Conservation (phyloP, 768 basidiomycete genomes). For the Leccinum obscurum region DNA sequence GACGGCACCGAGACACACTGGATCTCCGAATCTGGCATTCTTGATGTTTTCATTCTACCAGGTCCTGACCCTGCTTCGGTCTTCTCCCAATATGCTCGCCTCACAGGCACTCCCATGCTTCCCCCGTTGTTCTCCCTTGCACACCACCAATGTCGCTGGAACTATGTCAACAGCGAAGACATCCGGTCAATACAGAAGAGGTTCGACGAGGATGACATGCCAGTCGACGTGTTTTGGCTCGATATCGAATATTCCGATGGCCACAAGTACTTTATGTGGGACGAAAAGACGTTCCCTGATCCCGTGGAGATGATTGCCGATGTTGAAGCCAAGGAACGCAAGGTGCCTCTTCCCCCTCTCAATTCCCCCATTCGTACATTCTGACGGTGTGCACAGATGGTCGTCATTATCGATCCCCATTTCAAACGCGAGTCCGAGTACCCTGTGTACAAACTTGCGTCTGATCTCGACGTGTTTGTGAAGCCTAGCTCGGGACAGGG, state of each 20-base stretch:
- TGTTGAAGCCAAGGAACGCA: conserved; percentile 80
- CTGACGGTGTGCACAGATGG: conserved; percentile 65
- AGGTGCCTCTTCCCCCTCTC: conserved; percentile 48
- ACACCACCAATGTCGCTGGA: conserved; percentile 99
- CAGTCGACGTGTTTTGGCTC: conserved; percentile 95
- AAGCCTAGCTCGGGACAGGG: conserved; percentile 77
- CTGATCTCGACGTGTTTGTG: conserved; percentile 78
- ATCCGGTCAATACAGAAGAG: conserved; percentile 79
- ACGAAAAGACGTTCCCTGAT: conserved; percentile 92
- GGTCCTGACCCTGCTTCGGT: conserved; percentile 83
- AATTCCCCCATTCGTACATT: neutral
- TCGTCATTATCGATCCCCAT: conserved; percentile 96
- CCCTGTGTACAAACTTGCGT: conserved; percentile 82
- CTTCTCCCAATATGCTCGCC: conserved; percentile 79
- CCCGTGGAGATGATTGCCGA: conserved; percentile 92
- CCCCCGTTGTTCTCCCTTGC: conserved; percentile 90
- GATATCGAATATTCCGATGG: conserved; percentile 95
- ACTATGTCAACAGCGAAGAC: conserved; percentile 90
- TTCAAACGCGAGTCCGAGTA: conserved; percentile 80
- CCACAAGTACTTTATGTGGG: conserved; percentile 98
- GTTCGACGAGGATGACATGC: conserved; percentile 94
- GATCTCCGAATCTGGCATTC: conserved; percentile 96
- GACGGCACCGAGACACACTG: conserved; percentile 87
- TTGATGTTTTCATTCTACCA: conserved; percentile 92
- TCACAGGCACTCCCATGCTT: conserved; percentile 86